phyloP scores from a whole-genome alignment of 1,284 basidiomycete genomes.

The Psilocybe mexicana region DNA sequence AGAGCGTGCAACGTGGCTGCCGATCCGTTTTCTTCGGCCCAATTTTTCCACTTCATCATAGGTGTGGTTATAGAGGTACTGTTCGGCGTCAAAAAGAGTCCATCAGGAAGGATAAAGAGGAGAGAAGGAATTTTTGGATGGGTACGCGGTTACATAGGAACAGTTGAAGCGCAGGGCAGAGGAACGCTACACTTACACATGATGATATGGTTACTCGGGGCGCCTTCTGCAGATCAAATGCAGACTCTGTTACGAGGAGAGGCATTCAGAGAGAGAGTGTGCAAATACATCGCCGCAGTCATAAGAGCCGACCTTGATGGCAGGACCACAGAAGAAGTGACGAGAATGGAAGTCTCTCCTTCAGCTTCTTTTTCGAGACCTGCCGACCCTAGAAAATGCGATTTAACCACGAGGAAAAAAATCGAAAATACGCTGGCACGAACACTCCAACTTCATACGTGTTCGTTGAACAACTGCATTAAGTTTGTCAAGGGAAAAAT shows the following conservation, averaged over 20 bases:
- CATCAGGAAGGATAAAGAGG: background rate
- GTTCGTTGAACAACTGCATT: slow-evolving; percentile 1
- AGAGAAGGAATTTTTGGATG: slow-evolving; percentile 21
- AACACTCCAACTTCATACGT: slow-evolving; percentile 12
- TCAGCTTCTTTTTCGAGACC: background rate
- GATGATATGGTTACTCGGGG: slow-evolving; percentile 20
- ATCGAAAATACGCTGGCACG: background rate
- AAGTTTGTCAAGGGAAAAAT: background rate
- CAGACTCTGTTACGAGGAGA: slow-evolving; percentile 21
- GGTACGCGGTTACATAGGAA: slow-evolving; percentile 25
- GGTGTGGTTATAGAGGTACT: slow-evolving; percentile 30
- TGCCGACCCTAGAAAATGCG: background rate
- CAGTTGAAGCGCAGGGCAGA: slow-evolving; percentile 28
- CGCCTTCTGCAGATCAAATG: slow-evolving; percentile 30
- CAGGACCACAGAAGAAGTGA: background rate
- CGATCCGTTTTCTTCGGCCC: slow-evolving; percentile 39
- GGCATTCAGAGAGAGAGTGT: slow-evolving; percentile 6
- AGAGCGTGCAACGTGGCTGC: slow-evolving; percentile 33
- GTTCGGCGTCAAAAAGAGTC: slow-evolving; percentile 31
- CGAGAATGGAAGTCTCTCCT: background rate
- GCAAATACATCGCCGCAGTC: slow-evolving; percentile 3
- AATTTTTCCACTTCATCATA: slow-evolving; percentile 43
- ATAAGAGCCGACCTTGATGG: background rate
- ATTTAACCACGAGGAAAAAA: background rate
- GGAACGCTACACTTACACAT: slow-evolving; percentile 27